phyloP scores from a whole-genome alignment of 805 yeast species.

The Myxozyma geophila region DNA sequence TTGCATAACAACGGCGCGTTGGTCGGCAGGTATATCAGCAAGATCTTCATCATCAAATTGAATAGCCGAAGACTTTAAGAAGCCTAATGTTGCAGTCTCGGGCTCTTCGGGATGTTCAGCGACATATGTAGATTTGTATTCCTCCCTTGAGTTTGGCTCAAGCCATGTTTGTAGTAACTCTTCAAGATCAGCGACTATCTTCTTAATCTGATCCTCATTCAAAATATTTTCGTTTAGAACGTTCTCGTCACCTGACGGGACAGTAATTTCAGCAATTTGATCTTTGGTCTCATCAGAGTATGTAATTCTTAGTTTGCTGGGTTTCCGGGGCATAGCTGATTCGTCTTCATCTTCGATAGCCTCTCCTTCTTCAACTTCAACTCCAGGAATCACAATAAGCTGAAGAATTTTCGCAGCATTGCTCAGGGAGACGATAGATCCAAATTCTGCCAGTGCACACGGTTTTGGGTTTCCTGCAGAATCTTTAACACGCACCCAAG shows the following conservation, averaged over 20 bases:
- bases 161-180: constrained; percentile 24
- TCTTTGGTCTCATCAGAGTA: constrained; percentile 20
- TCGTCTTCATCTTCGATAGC: constrained; percentile 14
- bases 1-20: constrained; percentile 25
- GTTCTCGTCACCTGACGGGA: neutral
- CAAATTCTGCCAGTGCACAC: constrained; percentile 35
- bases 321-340: neutral
- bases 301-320: constrained; percentile 16
- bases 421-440: constrained; percentile 16
- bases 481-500: constrained; percentile 30
- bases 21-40: constrained; percentile 36
- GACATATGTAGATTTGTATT: constrained; percentile 1
- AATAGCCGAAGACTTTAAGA: neutral
- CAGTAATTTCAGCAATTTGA: neutral
- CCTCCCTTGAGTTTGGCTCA: constrained; percentile 22
- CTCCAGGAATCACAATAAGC: constrained; percentile 25
- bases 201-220: neutral
- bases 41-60: constrained; percentile 33
- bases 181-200: neutral
- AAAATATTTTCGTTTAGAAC: neutral
- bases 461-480: constrained; percentile 22
- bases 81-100: constrained; percentile 1
- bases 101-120: constrained; percentile 19
- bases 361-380: constrained; percentile 29
- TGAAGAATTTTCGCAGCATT: constrained; percentile 20